Percentiles rank a stretch among this genome's conserved stretches.
Conservation (phyloP, 148 eudicot genomes). For the Beta vulgaris region DNA sequence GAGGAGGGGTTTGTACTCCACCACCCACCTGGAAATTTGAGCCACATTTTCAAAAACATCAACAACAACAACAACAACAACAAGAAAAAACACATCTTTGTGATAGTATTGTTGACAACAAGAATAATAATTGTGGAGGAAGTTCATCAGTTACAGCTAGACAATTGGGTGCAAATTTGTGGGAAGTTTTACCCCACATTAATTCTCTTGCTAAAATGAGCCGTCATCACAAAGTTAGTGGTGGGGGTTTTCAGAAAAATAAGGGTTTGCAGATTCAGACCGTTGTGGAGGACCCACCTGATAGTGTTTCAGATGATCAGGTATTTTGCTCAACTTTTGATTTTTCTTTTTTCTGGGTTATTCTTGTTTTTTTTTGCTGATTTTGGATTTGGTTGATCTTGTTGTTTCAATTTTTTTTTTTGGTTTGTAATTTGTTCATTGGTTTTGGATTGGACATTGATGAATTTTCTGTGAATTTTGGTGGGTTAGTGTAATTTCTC, state of each 20-base stretch:
- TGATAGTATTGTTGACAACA: background rate
- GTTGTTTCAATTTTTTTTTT: background rate
- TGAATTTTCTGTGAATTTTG: background rate
- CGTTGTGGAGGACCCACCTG: slow-evolving; percentile 33
- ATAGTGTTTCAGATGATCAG: slow-evolving; percentile 42
- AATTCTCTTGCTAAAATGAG: slow-evolving; percentile 39
- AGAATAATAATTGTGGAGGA: background rate
- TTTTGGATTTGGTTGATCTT: background rate
- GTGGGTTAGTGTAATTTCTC: background rate
- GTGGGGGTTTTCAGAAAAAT: slow-evolving; percentile 23
- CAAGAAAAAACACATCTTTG: background rate
- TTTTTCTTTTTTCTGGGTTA: slow-evolving; percentile 16
- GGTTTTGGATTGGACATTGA: background rate
- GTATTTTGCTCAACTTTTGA: slow-evolving; percentile 17
- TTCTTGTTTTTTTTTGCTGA: background rate
- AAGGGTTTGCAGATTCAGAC: slow-evolving; percentile 35
- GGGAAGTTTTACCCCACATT: slow-evolving; percentile 56
- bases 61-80: background rate
- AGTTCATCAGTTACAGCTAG: slow-evolving; percentile 52
- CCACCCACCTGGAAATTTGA: slow-evolving; percentile 70
- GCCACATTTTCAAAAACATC: slow-evolving; percentile 26
- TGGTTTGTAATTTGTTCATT: background rate
- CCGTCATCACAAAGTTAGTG: slow-evolving; percentile 6
- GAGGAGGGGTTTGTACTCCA: slow-evolving; percentile 61
- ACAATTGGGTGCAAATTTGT: slow-evolving; percentile 70